Conservation (phyloP, 225 moss, liverwort and hornwort genomes). For the Polytrichum formosum region DNA sequence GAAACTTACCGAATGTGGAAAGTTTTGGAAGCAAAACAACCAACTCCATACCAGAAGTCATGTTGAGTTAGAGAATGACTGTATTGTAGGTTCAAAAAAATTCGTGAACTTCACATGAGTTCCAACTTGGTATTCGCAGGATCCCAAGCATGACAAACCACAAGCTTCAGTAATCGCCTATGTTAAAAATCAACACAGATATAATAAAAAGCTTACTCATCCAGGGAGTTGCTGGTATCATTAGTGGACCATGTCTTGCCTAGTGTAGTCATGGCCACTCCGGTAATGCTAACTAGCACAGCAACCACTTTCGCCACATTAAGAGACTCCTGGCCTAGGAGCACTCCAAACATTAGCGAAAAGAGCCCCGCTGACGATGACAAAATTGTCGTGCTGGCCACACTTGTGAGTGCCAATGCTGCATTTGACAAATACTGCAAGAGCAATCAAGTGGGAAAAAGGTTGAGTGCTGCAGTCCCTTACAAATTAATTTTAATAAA, state of each 20-base stretch:
- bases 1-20: no score
- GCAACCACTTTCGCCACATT: conserved; percentile 83
- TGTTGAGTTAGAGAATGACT: no score
- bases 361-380: conserved; percentile 92
- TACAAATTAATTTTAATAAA: no score
- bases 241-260: conserved; percentile 94
- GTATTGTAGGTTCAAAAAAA: no score
- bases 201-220: conserved; percentile 55
- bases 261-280: conserved; percentile 97
- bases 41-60: no score
- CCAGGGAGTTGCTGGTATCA: conserved; percentile 44
- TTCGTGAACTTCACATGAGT: no score
- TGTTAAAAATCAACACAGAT: no score
- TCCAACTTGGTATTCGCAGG: no score
- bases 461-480: no score
- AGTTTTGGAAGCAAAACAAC: no score
- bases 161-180: no score
- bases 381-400: conserved; percentile 95
- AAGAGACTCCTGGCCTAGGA: conserved; percentile 88
- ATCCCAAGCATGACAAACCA: no score
- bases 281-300: conserved; percentile 85
- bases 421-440: conserved; percentile 94
- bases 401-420: conserved; percentile 90
- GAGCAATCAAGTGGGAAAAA: conserved; percentile 5
- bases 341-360: conserved; percentile 79